phyloP scores from a whole-genome alignment of 306 rosid genomes.

The Trifolium pratense region DNA sequence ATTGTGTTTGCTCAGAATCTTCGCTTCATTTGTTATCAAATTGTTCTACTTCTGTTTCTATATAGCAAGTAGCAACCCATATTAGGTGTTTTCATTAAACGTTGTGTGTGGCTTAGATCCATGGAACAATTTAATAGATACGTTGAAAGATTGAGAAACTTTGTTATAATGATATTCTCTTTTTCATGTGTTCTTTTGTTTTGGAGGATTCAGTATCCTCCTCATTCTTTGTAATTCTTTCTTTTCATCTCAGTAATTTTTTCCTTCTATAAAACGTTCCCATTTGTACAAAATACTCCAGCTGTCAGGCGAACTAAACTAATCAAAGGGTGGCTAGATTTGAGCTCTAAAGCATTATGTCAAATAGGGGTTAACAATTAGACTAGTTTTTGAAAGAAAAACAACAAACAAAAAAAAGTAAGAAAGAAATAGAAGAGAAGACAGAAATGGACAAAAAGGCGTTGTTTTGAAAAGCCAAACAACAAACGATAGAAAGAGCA shows the following conservation, averaged over 20 bases:
- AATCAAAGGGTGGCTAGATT: not conserved
- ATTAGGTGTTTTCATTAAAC: not conserved
- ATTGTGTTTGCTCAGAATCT: slow-evolving; percentile 2
- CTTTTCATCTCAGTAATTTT: not conserved
- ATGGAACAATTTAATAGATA: not conserved
- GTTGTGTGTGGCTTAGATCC: not conserved
- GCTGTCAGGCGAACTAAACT: not conserved
- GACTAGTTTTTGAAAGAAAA: not conserved
- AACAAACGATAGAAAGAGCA: not conserved
- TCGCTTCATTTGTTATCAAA: not conserved
- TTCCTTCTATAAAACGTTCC: not conserved
- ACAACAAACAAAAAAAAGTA: not conserved
- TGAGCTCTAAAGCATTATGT: not conserved
- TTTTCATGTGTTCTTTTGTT: not conserved
- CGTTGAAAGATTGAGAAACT: not conserved
- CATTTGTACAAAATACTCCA: not conserved
- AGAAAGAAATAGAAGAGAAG: not conserved
- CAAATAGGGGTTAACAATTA: not conserved
- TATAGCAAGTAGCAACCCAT: not conserved
- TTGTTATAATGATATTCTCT: not conserved
- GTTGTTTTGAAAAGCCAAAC: not conserved
- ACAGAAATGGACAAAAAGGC: not conserved
- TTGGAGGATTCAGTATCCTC: not conserved
- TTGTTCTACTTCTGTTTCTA: not conserved
- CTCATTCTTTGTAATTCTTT: not conserved